A percentile compares a stretch with the other conserved stretches of the same genome.
Conservation (phyloP, 805 yeast genomes). For the Teunomyces atbi region DNA sequence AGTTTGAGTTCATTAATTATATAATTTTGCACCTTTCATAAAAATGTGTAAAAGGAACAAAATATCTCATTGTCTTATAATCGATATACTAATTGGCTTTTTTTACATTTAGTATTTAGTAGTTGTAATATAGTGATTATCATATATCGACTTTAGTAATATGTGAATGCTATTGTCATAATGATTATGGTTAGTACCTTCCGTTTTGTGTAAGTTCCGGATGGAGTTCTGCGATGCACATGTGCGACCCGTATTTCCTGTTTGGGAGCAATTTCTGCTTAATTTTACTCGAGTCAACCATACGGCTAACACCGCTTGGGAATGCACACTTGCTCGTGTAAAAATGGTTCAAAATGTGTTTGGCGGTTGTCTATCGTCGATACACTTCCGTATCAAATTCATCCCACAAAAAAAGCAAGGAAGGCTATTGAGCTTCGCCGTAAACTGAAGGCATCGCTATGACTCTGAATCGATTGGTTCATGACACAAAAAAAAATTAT, state of each 20-base stretch:
- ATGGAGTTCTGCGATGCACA: background rate
- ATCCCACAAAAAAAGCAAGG: background rate
- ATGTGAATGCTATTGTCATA: too few relatives aligned
- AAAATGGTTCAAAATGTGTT: background rate
- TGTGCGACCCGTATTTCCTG: background rate
- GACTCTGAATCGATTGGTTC: background rate
- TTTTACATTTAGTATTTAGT: too few relatives aligned
- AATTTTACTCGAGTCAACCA: background rate
- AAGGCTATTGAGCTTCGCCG: background rate
- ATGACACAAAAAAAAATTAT: background rate
- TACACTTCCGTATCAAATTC: background rate
- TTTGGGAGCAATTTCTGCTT: background rate
- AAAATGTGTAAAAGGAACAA: too few relatives aligned
- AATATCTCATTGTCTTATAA: too few relatives aligned
- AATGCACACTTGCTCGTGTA: too few relatives aligned
- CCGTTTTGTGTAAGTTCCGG: background rate
- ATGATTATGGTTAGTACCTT: too few relatives aligned
- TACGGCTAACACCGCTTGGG: too few relatives aligned
- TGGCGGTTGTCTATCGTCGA: background rate
- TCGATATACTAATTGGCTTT: too few relatives aligned
- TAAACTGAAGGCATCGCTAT: background rate
- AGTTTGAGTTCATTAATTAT: too few relatives aligned
- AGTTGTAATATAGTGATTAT: too few relatives aligned
- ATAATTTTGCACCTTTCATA: too few relatives aligned
- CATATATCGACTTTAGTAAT: too few relatives aligned